phyloP scores from a whole-genome alignment of 192 early-diverging fungal genomes.

The Lunasporangiospora selenospora region DNA sequence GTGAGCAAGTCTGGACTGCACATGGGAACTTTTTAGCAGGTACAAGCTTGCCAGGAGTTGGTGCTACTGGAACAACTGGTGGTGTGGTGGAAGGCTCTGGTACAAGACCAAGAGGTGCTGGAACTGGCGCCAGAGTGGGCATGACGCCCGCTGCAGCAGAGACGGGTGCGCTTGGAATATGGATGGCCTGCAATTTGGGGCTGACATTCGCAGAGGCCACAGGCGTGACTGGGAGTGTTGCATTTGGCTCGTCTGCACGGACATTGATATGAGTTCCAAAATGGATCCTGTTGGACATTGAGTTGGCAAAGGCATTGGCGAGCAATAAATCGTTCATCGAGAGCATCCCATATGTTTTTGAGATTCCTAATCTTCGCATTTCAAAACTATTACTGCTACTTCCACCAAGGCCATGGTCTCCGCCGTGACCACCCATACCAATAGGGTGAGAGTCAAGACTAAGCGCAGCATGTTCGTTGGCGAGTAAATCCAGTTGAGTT shows the following conservation, averaged over 20 bases:
- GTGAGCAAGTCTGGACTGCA: constrained; percentile 5
- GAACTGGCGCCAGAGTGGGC: too few species aligned
- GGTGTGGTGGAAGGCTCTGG: neutral
- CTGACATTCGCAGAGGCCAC: constrained; percentile 36
- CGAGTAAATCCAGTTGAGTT: constrained; percentile 6
- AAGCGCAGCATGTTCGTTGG: constrained; percentile 9
- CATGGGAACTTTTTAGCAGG: constrained; percentile 21
- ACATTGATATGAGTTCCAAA: constrained; percentile 23
- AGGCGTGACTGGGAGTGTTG: constrained; percentile 25
- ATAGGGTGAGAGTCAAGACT: constrained; percentile 1
- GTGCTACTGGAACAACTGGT: too few species aligned
- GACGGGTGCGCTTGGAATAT: neutral
- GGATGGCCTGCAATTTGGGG: neutral
- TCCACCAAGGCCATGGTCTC: neutral
- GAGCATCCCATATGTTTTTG: constrained; percentile 11
- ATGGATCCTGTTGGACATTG: constrained; percentile 14
- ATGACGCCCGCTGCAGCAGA: too few species aligned
- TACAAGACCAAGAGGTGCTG: neutral
- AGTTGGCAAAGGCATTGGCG: neutral
- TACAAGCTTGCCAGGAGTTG: neutral
- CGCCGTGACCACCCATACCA: neutral
- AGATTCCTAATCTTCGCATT: too few species aligned
- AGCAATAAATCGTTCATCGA: constrained; percentile 9
- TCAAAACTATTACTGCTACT: too few species aligned
- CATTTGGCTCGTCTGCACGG: constrained; percentile 6